A percentile compares a stretch with the other conserved stretches of the same genome.
Evolutionary conservation across 768 basidiomycete species (phyloP).

Genomic region (Suillus subalutaceus): DNA sequence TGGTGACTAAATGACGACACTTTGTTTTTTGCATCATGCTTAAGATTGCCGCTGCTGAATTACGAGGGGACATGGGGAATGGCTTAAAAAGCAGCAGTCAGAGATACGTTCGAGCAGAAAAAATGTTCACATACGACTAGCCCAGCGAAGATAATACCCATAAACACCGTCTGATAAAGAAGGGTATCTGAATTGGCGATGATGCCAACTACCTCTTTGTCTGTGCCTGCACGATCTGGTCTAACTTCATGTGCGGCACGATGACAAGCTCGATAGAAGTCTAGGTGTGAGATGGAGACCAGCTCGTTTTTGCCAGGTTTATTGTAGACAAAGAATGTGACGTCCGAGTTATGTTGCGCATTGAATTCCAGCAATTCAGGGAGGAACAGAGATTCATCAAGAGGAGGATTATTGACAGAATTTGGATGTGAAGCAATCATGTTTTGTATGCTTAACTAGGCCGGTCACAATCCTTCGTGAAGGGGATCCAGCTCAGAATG

Average conservation of each 20-base stretch:
- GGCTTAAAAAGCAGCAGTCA: constrained; percentile 27
- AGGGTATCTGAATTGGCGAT: constrained; percentile 36
- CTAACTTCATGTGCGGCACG: constrained; percentile 34
- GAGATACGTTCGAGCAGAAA: constrained; percentile 26
- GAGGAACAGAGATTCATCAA: constrained; percentile 13
- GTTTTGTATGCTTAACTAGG: not conserved
- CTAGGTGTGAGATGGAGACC: too few species aligned
- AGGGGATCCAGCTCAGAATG: too few species aligned
- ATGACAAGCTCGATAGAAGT: too few species aligned
- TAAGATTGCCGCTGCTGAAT: constrained; percentile 43
- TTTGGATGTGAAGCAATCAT: not conserved
- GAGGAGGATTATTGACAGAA: not conserved
- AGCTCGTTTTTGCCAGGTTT: too few species aligned
- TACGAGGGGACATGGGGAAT: constrained; percentile 44
- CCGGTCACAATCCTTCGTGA: too few species aligned
- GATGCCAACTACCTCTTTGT: constrained; percentile 25
- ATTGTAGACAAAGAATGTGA: constrained; percentile 25
- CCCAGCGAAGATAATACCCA: constrained; percentile 45
- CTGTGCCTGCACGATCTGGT: constrained; percentile 33
- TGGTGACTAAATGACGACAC: constrained; percentile 24
- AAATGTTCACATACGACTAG: constrained; percentile 33
- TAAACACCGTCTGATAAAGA: constrained; percentile 34
- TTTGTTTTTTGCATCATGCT: constrained; percentile 26
- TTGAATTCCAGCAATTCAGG: constrained; percentile 42
- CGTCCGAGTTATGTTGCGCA: constrained; percentile 27